Conservation (phyloP, 257 asterid genomes). For the Galeopsis tetrahit region DNA sequence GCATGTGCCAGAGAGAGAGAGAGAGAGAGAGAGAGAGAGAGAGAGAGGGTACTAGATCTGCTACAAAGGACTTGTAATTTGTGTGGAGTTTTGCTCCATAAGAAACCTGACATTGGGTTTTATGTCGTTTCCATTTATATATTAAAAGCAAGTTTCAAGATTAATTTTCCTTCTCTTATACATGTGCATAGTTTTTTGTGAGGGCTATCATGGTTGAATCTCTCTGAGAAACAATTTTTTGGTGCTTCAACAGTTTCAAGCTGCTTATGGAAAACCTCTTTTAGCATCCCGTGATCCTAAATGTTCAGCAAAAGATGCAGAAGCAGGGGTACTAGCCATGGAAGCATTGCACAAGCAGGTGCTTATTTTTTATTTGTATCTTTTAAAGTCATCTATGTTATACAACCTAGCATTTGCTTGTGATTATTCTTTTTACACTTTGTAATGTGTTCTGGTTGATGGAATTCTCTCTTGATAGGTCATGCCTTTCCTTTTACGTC, state of each 20-base stretch:
- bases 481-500: slow-evolving; percentile 98
- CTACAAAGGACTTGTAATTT: too few species aligned
- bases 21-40: too few species aligned
- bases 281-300: slow-evolving; percentile 94
- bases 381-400: slow-evolving; percentile 14
- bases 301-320: slow-evolving; percentile 98
- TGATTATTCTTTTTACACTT: slow-evolving; percentile 11
- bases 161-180: slow-evolving; percentile 1
- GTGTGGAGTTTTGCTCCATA: not conserved
- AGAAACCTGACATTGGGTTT: not conserved
- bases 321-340: slow-evolving; percentile 96
- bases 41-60: too few species aligned
- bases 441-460: slow-evolving; percentile 31
- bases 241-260: slow-evolving; percentile 78
- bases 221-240: slow-evolving; percentile 12
- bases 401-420: slow-evolving; percentile 21
- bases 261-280: slow-evolving; percentile 93
- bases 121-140: not conserved
- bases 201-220: slow-evolving; percentile 8
- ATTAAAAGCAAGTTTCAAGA: not conserved
- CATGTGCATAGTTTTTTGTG: slow-evolving; percentile 4
- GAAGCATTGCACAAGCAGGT: slow-evolving; percentile 99
- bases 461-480: slow-evolving; percentile 58
- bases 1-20: too few species aligned
- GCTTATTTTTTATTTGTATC: slow-evolving; percentile 22